Percentiles rank a stretch among this genome's conserved stretches.
phyloP scores from a whole-genome alignment of 164 flowering plant genomes.

The Magnolia sinica region DNA sequence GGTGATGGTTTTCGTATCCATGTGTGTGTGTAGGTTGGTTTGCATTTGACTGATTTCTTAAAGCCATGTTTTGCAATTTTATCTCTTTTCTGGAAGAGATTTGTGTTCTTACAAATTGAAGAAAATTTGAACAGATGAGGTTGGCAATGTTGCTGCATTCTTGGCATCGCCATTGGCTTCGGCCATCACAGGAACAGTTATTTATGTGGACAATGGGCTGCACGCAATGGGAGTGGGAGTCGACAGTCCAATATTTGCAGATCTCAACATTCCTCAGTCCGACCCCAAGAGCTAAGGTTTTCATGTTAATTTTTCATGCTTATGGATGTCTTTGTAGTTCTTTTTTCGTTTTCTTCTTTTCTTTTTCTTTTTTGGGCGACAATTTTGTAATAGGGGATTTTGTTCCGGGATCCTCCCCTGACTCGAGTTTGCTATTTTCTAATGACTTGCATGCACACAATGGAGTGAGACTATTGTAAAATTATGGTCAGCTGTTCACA shows the following conservation, averaged over 20 bases:
- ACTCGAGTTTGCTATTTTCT: too few species aligned
- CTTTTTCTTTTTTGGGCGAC: neutral
- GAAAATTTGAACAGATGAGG: constrained; percentile 57
- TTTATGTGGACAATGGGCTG: constrained; percentile 87
- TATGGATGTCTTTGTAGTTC: too few species aligned
- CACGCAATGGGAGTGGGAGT: constrained; percentile 90
- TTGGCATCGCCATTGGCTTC: constrained; percentile 93
- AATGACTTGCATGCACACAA: too few species aligned
- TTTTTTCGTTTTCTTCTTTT: neutral
- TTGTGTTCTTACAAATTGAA: neutral
- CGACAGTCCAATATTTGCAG: constrained; percentile 76
- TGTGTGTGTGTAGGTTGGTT: too few species aligned
- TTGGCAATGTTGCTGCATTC: constrained; percentile 88
- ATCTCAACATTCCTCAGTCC: constrained; percentile 58
- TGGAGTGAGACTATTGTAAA: too few species aligned
- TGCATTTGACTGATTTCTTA: neutral
- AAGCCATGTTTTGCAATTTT: neutral
- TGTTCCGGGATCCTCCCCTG: neutral
- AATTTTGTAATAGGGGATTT: neutral
- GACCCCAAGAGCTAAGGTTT: constrained; percentile 1
- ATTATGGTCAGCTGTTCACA: too few species aligned
- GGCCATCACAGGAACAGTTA: constrained; percentile 82
- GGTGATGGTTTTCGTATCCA: too few species aligned
- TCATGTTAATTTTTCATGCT: neutral
- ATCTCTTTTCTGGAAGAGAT: neutral